Base-by-base conservation (phyloP, 257 asterid species). In the Craterostigma plantagineum region DNA sequence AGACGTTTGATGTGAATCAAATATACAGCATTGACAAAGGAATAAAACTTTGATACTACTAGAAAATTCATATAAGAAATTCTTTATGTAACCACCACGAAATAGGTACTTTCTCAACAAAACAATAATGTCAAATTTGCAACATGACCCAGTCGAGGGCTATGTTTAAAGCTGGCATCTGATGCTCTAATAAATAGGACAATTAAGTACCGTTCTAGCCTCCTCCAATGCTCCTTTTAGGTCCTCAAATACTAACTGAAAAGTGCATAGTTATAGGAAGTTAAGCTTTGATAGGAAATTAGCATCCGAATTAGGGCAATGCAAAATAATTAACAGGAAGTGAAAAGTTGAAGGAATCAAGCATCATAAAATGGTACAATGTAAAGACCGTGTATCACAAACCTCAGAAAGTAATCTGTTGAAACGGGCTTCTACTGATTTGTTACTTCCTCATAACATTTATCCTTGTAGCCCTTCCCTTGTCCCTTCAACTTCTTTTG, bases 401-500 rank as follows among this genome's bases (percentile, higher is more conserved):
- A 82, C 92, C 92, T 83, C 94, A 15, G 74, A 59, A 40, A 90
- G 92, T 74, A 90, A 72, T 53, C 45, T 68, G 63, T 67, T 72
- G 58, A 90, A 90, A 43, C 92, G 90, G 15, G 70, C 66, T 71
- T 90, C 98, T 53, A 90, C 95, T 9, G 98, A 72, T 69, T 79
- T 49, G 86, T 76, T 59, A 90, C 79, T 60, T 72, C 77, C 57
- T 82, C 98, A 47, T 90, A 90, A 56, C 98, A 90, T 63, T 68
- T 82, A 61, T 90, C 98, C 64, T 79, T 90, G 71, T 90, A 90
- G 60, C 93, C 87, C 75, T 90, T 90, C 38, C 98, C 98, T 67
- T 74, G 90, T 63, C 55, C 86, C 78, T 83, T 82, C 70, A 64
- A 43, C 66, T 69, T 83, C 68, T 76, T 80, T 38, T 73, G 90